Conservation (phyloP, 305 asterid species). For the Salvia sclarea region DNA sequence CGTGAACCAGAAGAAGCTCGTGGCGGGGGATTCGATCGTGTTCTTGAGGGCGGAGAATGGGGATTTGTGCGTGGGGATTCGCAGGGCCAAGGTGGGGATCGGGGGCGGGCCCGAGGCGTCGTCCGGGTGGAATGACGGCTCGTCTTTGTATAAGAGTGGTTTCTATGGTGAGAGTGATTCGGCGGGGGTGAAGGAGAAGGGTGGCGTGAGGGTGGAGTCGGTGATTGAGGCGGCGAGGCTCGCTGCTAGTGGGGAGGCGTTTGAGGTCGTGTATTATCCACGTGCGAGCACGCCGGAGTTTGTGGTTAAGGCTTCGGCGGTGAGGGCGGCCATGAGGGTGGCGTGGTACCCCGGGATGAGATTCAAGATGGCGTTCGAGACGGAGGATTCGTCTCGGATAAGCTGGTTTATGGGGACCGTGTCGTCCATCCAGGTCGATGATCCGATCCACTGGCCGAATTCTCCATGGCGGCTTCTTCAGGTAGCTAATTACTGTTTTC, state of each 20-base stretch:
- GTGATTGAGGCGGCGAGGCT: constrained; percentile 58
- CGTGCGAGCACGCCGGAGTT: constrained; percentile 79
- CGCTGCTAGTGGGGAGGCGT: constrained; percentile 56
- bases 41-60: constrained; percentile 71
- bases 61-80: constrained; percentile 66
- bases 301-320: constrained; percentile 63
- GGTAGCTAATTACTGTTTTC: constrained; percentile 39
- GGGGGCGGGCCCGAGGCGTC: constrained; percentile 50
- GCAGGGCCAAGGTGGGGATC: constrained; percentile 68
- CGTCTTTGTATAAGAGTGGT: constrained; percentile 40
- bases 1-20: constrained; percentile 77
- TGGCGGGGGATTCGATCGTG: constrained; percentile 81
- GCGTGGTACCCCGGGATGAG: constrained; percentile 79
- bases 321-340: constrained; percentile 62
- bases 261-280: constrained; percentile 75
- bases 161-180: constrained; percentile 45
- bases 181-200: constrained; percentile 39
- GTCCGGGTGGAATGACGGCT: constrained; percentile 51
- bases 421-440: constrained; percentile 59
- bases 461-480: constrained; percentile 92
- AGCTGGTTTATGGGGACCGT: constrained; percentile 91
- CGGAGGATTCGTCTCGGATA: constrained; percentile 77
- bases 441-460: constrained; percentile 75
- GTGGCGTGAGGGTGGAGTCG: constrained; percentile 50
- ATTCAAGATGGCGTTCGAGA: constrained; percentile 92